These are phyloP conservation scores for Celoporthe dispersa DNA, from an alignment of 2,329 filamentous ascomycete species.

Conservation along the genomic window DNA sequence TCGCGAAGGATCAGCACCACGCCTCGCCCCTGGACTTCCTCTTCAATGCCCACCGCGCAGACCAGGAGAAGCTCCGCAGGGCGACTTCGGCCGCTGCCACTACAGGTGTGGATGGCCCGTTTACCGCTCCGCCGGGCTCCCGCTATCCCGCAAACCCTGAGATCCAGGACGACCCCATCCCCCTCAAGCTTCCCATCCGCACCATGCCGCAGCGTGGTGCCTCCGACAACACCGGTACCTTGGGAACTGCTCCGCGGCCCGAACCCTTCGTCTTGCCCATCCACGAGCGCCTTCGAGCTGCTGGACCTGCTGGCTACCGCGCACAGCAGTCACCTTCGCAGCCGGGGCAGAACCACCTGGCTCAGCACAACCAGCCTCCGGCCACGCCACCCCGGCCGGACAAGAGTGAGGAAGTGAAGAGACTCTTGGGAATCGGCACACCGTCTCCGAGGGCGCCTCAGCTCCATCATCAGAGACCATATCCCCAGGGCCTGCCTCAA, in stretches of 20 bases:
- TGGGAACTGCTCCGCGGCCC: conserved; percentile 9
- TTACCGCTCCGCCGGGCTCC: conserved; percentile 55
- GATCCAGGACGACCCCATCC: conserved; percentile 28
- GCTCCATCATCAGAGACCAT: neutral
- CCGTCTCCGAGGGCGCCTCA: conserved; percentile 9
- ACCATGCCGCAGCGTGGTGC: conserved; percentile 37
- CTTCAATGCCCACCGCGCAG: conserved; percentile 84
- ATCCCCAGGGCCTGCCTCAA: neutral
- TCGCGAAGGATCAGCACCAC: conserved; percentile 44
- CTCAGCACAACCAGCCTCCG: conserved; percentile 8
- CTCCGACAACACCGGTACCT: conserved; percentile 22
- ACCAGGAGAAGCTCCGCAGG: conserved; percentile 66
- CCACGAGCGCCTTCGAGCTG: conserved; percentile 14
- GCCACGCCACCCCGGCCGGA: conserved; percentile 23
- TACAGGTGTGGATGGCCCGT: conserved; percentile 45
- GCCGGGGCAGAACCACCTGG: neutral
- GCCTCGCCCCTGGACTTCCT: conserved; percentile 87
- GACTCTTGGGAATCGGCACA: conserved; percentile 21
- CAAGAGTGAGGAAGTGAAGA: conserved; percentile 27
- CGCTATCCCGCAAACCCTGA: conserved; percentile 33
- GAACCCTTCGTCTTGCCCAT: conserved; percentile 18
- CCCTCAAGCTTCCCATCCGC: conserved; percentile 31
- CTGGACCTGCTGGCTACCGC: conserved; percentile 3
- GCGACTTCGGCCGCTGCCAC: conserved; percentile 54
- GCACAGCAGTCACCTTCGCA: conserved; percentile 13